Percentiles rank a stretch among this genome's conserved stretches.
These are phyloP conservation scores for Ceratobasidium sp. DNA, from an alignment of 1,284 basidiomycete genomes.

Conservation along the genomic window DNA sequence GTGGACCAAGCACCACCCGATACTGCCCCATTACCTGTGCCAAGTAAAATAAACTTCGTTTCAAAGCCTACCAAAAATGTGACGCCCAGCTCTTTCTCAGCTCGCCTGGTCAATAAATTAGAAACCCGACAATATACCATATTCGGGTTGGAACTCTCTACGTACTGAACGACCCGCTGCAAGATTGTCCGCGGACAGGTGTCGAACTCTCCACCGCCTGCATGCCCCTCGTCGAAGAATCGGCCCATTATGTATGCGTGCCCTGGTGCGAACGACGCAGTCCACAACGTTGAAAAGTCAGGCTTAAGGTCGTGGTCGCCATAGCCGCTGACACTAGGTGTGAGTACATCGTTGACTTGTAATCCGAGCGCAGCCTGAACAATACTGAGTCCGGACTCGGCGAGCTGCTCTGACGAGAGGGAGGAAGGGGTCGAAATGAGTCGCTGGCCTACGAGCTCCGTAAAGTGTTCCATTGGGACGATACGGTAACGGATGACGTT, in stretches of 20 bases:
- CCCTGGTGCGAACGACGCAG: slow-evolving; percentile 68
- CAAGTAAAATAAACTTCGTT: slow-evolving; percentile 75
- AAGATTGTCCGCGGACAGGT: slow-evolving; percentile 71
- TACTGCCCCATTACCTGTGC: slow-evolving; percentile 60
- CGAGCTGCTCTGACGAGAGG: not conserved
- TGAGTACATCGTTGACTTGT: slow-evolving; percentile 55
- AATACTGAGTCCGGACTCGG: slow-evolving; percentile 67
- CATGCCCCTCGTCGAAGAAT: slow-evolving; percentile 70
- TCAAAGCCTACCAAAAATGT: slow-evolving; percentile 77
- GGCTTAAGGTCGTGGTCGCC: slow-evolving; percentile 71
- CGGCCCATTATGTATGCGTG: slow-evolving; percentile 73
- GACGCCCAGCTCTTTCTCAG: slow-evolving; percentile 58
- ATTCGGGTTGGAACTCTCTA: slow-evolving; percentile 52
- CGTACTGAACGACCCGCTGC: slow-evolving; percentile 66
- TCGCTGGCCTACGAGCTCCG: slow-evolving; percentile 60
- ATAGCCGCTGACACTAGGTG: slow-evolving; percentile 59
- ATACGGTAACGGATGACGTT: slow-evolving; percentile 71
- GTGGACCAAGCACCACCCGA: slow-evolving; percentile 65
- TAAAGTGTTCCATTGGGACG: slow-evolving; percentile 68
- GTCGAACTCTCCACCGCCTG: slow-evolving; percentile 59
- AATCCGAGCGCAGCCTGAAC: slow-evolving; percentile 65
- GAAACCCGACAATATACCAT: not conserved
- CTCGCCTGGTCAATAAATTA: slow-evolving; percentile 58
- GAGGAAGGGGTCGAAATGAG: not conserved
- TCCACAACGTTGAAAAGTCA: slow-evolving; percentile 66